Evolutionary conservation across 176 grass and related monocot species (phyloP), one percentile per base, ranked within the genome.

Genomic region (Triticum timopheevii): DNA sequence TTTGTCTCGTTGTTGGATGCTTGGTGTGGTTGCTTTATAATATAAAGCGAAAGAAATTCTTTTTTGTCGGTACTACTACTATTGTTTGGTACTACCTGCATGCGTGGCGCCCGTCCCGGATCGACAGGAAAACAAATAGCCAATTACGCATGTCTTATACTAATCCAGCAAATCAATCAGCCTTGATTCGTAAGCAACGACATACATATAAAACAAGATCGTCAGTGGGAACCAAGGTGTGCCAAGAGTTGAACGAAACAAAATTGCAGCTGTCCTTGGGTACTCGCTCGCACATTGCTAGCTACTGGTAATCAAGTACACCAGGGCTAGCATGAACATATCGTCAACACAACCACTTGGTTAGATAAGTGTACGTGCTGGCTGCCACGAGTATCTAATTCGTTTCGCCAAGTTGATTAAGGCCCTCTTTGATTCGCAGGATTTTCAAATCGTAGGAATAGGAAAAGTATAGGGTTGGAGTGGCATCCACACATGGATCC

Each of bases 141-240:
- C 59, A 74, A 81, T 67, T 81, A 49, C 4, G 10, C 63, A 5
- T 52, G 66, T 58, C 80, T 58, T 56, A 58, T 58, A 58, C 54
- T 58, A 58, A 25, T 49, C 16, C 40, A 23, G 80, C 44, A 36
- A 44, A 58, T 58, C 54, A 58, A 58, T 58, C 7, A 31, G 11
- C 34, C 82, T 73, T 74, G 36, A 44, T 30, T 45, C 54, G 27
- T 25, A 74, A 13, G 82, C 69, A 84, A 84, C 13, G 44, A 47
- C 44, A 47, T 4, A n/a, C 33, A 62, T 28, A 44, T 31, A 44
- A 63, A 84, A 84, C 28, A 33, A 47, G 62, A 67, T 47, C 6
- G 7, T 24, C 10, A 13, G 36, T 61, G 27, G 23, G 25, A 65
- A 65, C 38, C 61, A 80, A 22, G 5, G 9, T 25, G 38, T 9